A percentile compares a stretch with the other conserved stretches of the same genome.
Evolutionary conservation across 441 rosid genomes (phyloP).

Genomic region (Erysimum cheiri): DNA sequence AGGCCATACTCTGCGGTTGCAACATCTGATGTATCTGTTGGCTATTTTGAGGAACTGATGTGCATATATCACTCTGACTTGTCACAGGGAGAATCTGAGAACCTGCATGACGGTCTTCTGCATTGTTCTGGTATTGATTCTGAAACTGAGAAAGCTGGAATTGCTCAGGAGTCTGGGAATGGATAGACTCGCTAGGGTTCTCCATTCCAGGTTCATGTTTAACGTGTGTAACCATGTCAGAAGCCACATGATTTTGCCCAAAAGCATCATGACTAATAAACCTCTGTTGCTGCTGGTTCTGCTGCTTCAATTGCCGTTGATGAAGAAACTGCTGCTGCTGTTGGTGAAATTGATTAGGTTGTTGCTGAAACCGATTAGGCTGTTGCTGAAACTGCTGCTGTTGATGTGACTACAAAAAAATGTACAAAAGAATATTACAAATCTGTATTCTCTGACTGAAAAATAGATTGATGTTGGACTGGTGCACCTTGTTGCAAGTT

Average conservation of each 20-base stretch:
- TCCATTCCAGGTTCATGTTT: conserved; percentile 86
- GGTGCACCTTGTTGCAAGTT: conserved; percentile 56
- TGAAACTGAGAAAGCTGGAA: conserved; percentile 71
- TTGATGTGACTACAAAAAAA: conserved; percentile 66
- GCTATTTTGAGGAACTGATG: conserved; percentile 64
- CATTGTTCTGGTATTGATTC: conserved; percentile 71
- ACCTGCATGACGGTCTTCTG: conserved; percentile 61
- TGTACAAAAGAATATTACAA: conserved; percentile 55
- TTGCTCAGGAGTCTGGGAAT: conserved; percentile 68
- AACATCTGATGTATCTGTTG: conserved; percentile 79
- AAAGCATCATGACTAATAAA: conserved; percentile 58
- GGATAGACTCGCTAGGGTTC: conserved; percentile 59
- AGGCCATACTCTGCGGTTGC: conserved; percentile 63
- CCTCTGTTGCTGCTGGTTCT: conserved; percentile 74
- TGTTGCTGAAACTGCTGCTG: conserved; percentile 81
- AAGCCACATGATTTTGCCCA: conserved; percentile 66
- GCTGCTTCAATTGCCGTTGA: conserved; percentile 66
- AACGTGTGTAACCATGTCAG: conserved; percentile 66
- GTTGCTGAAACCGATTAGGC: conserved; percentile 74
- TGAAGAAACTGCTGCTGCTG: conserved; percentile 64
- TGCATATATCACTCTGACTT: conserved; percentile 58
- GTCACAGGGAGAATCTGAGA: conserved; percentile 57
- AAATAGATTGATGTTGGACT: conserved; percentile 54
- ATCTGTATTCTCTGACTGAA: conserved; percentile 61
- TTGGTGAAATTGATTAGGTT: conserved; percentile 55